phyloP scores from a whole-genome alignment of 805 yeast genomes.

The Starmerella powellii region DNA sequence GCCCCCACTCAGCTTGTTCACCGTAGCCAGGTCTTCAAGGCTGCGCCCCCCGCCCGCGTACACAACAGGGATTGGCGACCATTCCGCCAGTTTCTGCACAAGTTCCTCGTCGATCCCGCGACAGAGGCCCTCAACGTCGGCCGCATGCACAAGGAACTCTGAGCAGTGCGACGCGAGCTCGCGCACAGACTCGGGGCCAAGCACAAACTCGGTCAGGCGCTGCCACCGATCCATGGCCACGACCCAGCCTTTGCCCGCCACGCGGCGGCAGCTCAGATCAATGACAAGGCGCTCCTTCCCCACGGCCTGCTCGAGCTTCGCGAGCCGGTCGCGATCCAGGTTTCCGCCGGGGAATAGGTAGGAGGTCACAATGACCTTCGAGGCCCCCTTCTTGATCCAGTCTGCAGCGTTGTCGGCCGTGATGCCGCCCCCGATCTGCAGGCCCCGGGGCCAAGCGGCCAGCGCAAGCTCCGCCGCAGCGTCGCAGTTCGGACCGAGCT shows the following conservation, averaged over 20 bases:
- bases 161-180: conserved; percentile 53
- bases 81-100: conserved; percentile 58
- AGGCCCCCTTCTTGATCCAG: conserved; percentile 73
- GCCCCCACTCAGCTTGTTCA: conserved; percentile 56
- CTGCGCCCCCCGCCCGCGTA: conserved; percentile 96
- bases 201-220: conserved; percentile 55
- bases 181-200: conserved; percentile 43
- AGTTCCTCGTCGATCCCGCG: conserved; percentile 78
- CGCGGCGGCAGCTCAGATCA: conserved; percentile 72
- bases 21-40: conserved; percentile 54
- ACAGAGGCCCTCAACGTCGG: conserved; percentile 96
- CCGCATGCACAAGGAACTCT: conserved; percentile 92
- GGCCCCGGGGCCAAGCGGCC: conserved; percentile 51
- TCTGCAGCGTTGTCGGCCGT: conserved; percentile 53
- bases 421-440: conserved; percentile 94
- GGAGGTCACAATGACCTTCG: conserved; percentile 83
- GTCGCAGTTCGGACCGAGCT: conserved; percentile 76
- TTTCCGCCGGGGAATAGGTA: conserved; percentile 68
- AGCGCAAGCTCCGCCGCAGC: conserved; percentile 71
- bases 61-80: conserved; percentile 68
- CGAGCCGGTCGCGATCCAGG: conserved; percentile 42
- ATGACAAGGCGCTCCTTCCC: conserved; percentile 64
- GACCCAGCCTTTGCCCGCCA: conserved; percentile 48
- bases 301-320: conserved; percentile 39
- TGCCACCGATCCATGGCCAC: conserved; percentile 99